Base-by-base conservation (phyloP, 2,329 filamentous ascomycete species). In the Exophiala xenobiotica region DNA sequence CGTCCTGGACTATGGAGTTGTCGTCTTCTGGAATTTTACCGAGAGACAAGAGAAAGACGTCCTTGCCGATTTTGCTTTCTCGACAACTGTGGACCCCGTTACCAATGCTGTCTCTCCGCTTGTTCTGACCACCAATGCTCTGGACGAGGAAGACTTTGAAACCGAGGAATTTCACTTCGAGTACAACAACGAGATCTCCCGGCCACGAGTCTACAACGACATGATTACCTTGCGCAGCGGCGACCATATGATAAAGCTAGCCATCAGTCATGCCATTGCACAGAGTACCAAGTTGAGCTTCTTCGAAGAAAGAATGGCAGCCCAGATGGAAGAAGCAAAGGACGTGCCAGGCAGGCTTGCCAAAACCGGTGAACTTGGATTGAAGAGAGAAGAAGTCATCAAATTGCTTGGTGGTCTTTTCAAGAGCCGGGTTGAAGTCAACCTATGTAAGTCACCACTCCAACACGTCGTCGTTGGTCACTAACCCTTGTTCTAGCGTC, bases 81-180 rank as follows among this genome's bases (percentile, higher is more conserved):
- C 70, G 6, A 70, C 71, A 3, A 60, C 60, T 1, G 64, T 66
- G 23, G 59, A 61, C 18, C 51, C 53, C 2, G 68, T 67, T 2
- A 62, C 58, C 11, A 53, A 60, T 56, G 37, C 56, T n/a, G 65
- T 67, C 0, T 64, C 65, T 2, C 69, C 71, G 4, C 68, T 81
- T 16, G 81, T 86, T 8, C 79, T 99, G 5, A 85, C 90, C 24
- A 87, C 85, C 1, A 81, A 89, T 26, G 89, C 91, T 0, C 76
- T 96, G 18, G 83, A 88, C 49, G 89, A 96, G 69, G 86, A 86
- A 59, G 91, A 97, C 66, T 96, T 95, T 61, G 93, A 99, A 73
- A 99, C 88, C 0, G 93, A 99, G 67, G 92, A 97, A 66, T 96
- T 99, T 64, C 92, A 99, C 67, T 99, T 99, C 66, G 91, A 97